Base-by-base conservation (phyloP, 192 early-diverging fungal genomes). In the Neocallimastix lanati region DNA sequence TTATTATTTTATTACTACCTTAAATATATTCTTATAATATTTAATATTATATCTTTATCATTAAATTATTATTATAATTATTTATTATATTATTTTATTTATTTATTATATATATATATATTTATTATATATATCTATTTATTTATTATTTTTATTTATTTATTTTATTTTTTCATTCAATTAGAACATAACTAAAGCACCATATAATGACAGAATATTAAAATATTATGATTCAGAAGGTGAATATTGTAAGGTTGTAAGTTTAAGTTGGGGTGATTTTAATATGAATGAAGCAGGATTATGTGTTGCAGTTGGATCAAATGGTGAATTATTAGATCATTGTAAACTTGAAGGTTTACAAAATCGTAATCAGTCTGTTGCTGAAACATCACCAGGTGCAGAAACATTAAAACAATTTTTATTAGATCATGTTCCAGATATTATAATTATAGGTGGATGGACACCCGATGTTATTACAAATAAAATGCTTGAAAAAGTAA, bases 371-470 rank as follows among this genome's bases (percentile, higher is more conserved):
- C 67, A 28, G 28, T 82, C 81, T 50, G 78, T 82, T 27, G 79
- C 84, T 28, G 80, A 79, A 82, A 77, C 78, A n/a, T 67, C 50
- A n/a, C 50, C 50, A 18, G 83, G 85, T 28, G 29, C 27, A 2
- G 87, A 88, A 28, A 83, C 82, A 35, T 86, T 97, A n/a, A 36
- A 86, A 0, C 88, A 88, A 0, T 86, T 92, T 78, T 82, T 95
- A 38, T 82, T 81, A n/a, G 83, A 86, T n/a, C 85, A 90, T 77
- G 78, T 87, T 12, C 92, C 93, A 15, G 91, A 94, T 50, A 92
- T 96, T 27, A 86, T 97, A 11, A 94, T 91, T 6, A 89, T 99
- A 2, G 91, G 91, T 13, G 95, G 95, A 12, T 93, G 91, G 81
- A 92, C 86, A 30, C 84, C 92, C 29, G 85, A 88, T 80, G 93